Evolutionary conservation across 148 eudicot genomes (phyloP).

Genomic region (Fagopyrum tataricum): DNA sequence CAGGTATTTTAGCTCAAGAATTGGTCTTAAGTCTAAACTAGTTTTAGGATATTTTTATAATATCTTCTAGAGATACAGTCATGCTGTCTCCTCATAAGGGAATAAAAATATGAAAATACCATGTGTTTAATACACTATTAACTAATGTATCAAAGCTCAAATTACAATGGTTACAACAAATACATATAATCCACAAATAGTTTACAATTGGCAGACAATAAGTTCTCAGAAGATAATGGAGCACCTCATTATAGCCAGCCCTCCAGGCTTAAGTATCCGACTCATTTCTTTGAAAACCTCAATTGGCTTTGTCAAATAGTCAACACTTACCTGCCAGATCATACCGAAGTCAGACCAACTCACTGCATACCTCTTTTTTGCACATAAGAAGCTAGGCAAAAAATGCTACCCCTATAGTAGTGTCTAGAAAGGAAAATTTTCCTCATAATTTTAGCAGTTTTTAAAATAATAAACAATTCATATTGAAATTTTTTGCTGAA

Average conservation of each 20-base stretch:
- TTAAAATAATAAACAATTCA: background rate
- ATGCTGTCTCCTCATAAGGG: too few relatives aligned
- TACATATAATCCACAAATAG: background rate
- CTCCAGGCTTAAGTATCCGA: constrained; percentile 83
- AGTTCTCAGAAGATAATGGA: background rate
- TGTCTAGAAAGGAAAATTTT: background rate
- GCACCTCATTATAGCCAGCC: constrained; percentile 89
- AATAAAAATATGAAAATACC: too few relatives aligned
- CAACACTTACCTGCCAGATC: constrained; percentile 80
- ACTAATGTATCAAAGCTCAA: too few relatives aligned
- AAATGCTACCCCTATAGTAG: background rate
- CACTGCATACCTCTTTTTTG: background rate
- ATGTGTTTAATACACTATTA: too few relatives aligned
- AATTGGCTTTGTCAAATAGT: constrained; percentile 83
- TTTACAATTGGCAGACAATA: background rate
- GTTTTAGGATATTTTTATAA: too few relatives aligned
- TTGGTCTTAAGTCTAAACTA: too few relatives aligned
- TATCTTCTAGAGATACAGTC: too few relatives aligned
- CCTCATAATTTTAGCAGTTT: background rate
- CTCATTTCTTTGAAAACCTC: constrained; percentile 91
- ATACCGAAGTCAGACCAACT: background rate
- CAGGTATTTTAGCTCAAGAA: too few relatives aligned
- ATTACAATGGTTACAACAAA: background rate
- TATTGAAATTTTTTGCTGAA: background rate
- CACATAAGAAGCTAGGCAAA: background rate